Evolutionary conservation across 805 yeast species (phyloP).

Genomic region (Cyberlindnera mississippiensis): DNA sequence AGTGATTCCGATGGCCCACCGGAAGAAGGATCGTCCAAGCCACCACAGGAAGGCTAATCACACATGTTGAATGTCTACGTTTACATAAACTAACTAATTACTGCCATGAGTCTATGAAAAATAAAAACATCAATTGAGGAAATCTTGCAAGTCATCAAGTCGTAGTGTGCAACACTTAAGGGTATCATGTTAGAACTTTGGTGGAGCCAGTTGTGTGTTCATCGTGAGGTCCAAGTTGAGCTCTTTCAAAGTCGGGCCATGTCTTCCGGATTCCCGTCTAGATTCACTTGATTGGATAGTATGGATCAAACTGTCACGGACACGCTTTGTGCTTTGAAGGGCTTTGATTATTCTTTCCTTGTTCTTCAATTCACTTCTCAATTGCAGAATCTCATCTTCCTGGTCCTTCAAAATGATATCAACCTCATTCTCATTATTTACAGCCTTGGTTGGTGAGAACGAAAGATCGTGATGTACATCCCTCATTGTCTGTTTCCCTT

Average conservation of each 20-base stretch:
- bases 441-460: constrained; percentile 15
- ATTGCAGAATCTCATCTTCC: constrained; percentile 62
- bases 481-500: background rate
- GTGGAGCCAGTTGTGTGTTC: constrained; percentile 5
- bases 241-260: constrained; percentile 19
- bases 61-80: no score
- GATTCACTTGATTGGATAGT: constrained; percentile 22
- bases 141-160: background rate
- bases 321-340: constrained; percentile 58
- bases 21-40: constrained; percentile 12
- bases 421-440: constrained; percentile 17
- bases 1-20: constrained; percentile 7
- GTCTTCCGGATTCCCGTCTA: constrained; percentile 21
- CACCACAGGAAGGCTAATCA: background rate
- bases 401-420: constrained; percentile 47
- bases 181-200: constrained; percentile 3
- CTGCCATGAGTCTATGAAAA: constrained; percentile 4
- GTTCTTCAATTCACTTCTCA: constrained; percentile 58
- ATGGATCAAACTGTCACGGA: constrained; percentile 39
- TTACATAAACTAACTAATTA: background rate
- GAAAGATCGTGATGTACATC: background rate
- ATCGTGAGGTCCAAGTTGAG: constrained; percentile 18
- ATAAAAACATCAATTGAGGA: background rate
- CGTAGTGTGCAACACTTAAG: no score
- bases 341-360: constrained; percentile 80